Percentiles rank a stretch among this genome's conserved stretches.
phyloP scores from a whole-genome alignment of 257 asterid species.

The Primulina eburnea region DNA sequence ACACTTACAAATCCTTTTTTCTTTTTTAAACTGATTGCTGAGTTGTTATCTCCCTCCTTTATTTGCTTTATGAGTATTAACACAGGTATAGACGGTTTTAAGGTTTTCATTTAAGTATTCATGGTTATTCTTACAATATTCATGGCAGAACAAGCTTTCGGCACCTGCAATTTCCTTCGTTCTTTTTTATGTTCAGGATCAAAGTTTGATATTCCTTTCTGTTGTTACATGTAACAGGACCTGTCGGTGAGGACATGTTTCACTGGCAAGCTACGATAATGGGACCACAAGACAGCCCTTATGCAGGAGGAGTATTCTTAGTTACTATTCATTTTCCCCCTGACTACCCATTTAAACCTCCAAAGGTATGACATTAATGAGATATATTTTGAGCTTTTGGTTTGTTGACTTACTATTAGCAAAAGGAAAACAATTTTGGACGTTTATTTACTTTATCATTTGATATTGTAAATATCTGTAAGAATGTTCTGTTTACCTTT shows the following conservation, averaged over 20 bases:
- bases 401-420: neutral
- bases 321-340: slow-evolving; percentile 78
- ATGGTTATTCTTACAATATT: neutral
- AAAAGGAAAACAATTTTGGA: neutral
- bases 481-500: neutral
- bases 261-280: slow-evolving; percentile 86
- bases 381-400: neutral
- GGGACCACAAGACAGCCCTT: slow-evolving; percentile 84
- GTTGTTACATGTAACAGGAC: slow-evolving; percentile 49
- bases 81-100: neutral
- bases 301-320: slow-evolving; percentile 71
- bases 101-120: neutral
- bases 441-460: neutral
- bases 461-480: slow-evolving; percentile 6
- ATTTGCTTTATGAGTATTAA: neutral
- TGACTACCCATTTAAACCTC: slow-evolving; percentile 77
- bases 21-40: neutral
- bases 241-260: slow-evolving; percentile 82
- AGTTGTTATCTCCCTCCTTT: slow-evolving; percentile 1
- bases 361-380: slow-evolving; percentile 43
- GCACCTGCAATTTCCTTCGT: neutral
- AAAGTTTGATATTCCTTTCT: slow-evolving; percentile 4
- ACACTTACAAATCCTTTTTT: slow-evolving; percentile 1
- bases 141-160: neutral
- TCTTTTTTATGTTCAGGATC: slow-evolving; percentile 2